Evolutionary conservation across 1,139 yeast genomes (phyloP).

Genomic region (Magnusiomyces paraingens): DNA sequence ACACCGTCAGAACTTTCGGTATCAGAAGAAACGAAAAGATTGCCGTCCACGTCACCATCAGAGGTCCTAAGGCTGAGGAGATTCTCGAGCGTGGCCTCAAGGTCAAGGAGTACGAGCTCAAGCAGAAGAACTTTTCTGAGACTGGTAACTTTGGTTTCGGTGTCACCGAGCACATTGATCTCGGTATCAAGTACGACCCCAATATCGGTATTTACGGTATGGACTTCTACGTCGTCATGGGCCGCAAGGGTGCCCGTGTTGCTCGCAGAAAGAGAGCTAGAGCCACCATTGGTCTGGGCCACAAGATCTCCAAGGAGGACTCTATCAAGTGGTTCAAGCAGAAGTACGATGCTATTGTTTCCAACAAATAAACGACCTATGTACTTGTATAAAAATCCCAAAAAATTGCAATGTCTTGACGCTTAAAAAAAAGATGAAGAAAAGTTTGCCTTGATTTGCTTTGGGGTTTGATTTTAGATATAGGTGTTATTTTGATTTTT

Average conservation of each 20-base stretch:
- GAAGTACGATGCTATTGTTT: conserved; percentile 98
- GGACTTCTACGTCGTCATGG: conserved; percentile 99
- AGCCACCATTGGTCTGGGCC: conserved; percentile 84
- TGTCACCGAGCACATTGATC: conserved; percentile 98
- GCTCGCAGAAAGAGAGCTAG: conserved; percentile 98
- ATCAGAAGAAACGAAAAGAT: conserved; percentile 99
- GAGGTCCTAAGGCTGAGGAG: conserved; percentile 99
- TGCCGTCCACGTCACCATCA: conserved; percentile 97
- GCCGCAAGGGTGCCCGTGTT: conserved; percentile 99
- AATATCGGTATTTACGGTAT: conserved; percentile 99
- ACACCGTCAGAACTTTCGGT: conserved; percentile 99
- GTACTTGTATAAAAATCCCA: conserved; percentile 2
- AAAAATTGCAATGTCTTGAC: neutral
- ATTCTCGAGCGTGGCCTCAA: conserved; percentile 99
- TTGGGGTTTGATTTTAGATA: neutral
- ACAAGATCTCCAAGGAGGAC: conserved; percentile 90
- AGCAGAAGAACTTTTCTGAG: conserved; percentile 87
- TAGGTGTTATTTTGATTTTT: too few species aligned
- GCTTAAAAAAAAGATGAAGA: neutral
- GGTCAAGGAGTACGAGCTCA: conserved; percentile 99
- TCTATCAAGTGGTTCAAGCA: conserved; percentile 98
- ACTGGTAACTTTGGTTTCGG: conserved; percentile 99
- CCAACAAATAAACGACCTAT: conserved; percentile 51
- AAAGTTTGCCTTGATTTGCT: neutral
- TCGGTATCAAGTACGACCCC: conserved; percentile 99